Base-by-base conservation (phyloP, 2,329 filamentous ascomycete genomes). In the Verticillium tricorpus region DNA sequence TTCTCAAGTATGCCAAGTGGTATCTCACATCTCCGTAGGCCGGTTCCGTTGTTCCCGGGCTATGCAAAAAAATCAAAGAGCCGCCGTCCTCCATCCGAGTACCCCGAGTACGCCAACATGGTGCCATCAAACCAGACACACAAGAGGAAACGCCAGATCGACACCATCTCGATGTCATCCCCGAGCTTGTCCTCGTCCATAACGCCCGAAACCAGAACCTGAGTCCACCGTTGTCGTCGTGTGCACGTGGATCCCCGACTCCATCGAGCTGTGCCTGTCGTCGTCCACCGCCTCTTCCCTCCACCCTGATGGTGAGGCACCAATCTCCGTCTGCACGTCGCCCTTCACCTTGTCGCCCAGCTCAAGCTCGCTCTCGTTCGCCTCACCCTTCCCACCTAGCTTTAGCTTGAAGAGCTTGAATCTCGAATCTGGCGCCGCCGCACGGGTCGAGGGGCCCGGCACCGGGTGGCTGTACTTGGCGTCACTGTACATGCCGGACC, bases 291-390 rank as follows among this genome's bases (percentile, higher is more conserved):
- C n/a, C 32, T n/a, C 40, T 45, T 57, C 14, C 31, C 1, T 62
- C 56, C 9, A 39, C 60, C 17, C 57, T 3, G 45, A 50, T 2
- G 45, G 45, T 22, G 45, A 22, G 11, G 45, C 31, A 50, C 60
- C 64, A 32, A 74, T 73, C 28, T 74, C 66, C 32, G 72, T 74
- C 54, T 67, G 67, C 12, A 74, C 72, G 32, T 73, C 66, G 28
- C 72, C 71, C 3, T 64, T 60, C 14, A 65, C 60, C 63, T 71
- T 72, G 56, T 75, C 71, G 2, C 71, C 72, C 15, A 73, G 63
- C 19, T 71, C 69, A 17, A 72, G 59, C 52, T 69, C 62, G 45
- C 70, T 74, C 57, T 72, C 71, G 61, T 61, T 67, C 50, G 54
- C 63, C 35, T 61, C 34, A 9, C 31, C 31, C 11, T 25, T 45